Evolutionary conservation across 1,284 basidiomycete species (phyloP).

Genomic region (Ganoderma leucocontextum): DNA sequence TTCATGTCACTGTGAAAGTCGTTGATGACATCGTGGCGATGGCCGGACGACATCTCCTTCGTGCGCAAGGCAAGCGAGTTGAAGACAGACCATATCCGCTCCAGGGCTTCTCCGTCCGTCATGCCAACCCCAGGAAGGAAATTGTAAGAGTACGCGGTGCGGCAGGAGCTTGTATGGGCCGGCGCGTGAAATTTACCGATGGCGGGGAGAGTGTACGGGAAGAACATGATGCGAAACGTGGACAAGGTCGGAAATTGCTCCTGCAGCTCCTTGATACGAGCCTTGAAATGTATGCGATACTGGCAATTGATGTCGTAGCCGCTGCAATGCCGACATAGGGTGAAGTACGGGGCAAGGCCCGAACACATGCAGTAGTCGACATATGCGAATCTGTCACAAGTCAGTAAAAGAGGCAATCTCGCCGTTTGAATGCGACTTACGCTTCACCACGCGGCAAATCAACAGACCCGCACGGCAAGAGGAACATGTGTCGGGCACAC

Average conservation of each 20-base stretch:
- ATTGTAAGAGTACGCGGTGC: conserved; percentile 12
- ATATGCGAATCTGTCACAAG: neutral
- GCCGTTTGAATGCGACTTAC: neutral
- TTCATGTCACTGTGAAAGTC: conserved; percentile 20
- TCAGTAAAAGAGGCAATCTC: neutral
- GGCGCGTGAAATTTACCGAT: conserved; percentile 21
- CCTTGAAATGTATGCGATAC: conserved; percentile 1
- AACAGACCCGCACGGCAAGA: neutral
- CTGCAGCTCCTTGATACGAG: neutral
- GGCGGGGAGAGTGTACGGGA: neutral
- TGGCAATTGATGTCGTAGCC: conserved; percentile 23
- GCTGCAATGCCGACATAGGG: neutral
- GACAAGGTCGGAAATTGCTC: neutral
- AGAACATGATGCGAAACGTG: neutral
- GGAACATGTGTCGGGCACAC: conserved; percentile 7
- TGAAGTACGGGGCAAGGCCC: neutral
- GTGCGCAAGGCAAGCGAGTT: no score
- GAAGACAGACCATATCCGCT: conserved; percentile 19
- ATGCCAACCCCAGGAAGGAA: conserved; percentile 15
- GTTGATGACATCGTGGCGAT: conserved; percentile 24
- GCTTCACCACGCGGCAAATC: neutral
- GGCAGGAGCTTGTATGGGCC: conserved; percentile 11
- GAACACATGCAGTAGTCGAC: conserved; percentile 1
- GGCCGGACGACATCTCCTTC: conserved; percentile 21
- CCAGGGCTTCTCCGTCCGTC: conserved; percentile 21